Base-by-base conservation (phyloP, 2,329 filamentous ascomycete genomes). In the Claviceps fusiformis region DNA sequence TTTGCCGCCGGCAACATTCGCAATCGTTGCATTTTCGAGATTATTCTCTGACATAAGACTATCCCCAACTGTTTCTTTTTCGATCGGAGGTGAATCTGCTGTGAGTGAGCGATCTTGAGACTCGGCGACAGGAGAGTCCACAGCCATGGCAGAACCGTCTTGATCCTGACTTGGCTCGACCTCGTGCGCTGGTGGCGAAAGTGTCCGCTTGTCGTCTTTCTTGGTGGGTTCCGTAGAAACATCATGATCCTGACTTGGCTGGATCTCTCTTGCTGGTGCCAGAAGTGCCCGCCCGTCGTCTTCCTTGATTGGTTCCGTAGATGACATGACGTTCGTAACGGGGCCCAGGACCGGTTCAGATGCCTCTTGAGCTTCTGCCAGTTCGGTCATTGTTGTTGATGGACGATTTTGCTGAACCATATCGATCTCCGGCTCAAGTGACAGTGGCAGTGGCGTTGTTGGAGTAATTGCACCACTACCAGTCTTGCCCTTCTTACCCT, bases 261-360 rank as follows among this genome's bases (percentile, higher is more conserved):
- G 31, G 13, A 24, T 69, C 72, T 65, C 66, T 70, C 63, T 56
- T 59, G 54, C 62, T 55, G 51, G 29, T 24, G 24, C 43, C 10
- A 58, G 56, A 15, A 58, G 29, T 11, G 54, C 54, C 59, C 59
- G 60, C 19, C 58, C 54, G n/a, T 62, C 57, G n/a, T 59, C 60
- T 11, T 55, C 56, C 27, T 50, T 48, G 10, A 41, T 24, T 3
- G 52, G 27, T 53, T 45, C 29, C 29, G 44, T 50, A 9, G 44
- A 19, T 46, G 43, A n/a, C 5, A 29, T 11, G 27, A 35, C 13
- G 15, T 47, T 39, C 8, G 33, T 7, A 19, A 13, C 15, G 8
- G n/a, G 45, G 6, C 31, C 8, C 27, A 27, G 15, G 46, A n/a
- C 6, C 44, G 50, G 17, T 19, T 39, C 47, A 10, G 17, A 27